Percentiles rank a stretch among this genome's conserved stretches.
These are phyloP conservation scores for Annulohypoxylon stygium DNA, from an alignment of 495 filamentous ascomycete genomes.

Conservation along the genomic window DNA sequence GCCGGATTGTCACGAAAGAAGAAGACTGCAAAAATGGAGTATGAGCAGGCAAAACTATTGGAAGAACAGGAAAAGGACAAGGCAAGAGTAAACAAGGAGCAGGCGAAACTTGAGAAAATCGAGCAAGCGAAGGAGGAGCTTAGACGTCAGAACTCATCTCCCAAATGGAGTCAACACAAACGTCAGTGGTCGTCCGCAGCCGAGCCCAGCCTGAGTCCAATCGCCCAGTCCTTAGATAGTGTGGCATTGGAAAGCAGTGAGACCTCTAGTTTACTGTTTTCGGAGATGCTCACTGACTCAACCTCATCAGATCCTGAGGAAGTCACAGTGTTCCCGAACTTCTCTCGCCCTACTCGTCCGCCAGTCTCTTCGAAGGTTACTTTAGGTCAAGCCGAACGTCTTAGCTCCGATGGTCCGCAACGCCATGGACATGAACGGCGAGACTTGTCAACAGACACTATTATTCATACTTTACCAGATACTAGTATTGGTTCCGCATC, in stretches of 20 bases:
- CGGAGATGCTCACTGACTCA: constrained; percentile 37
- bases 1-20: constrained; percentile 49
- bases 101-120: constrained; percentile 51
- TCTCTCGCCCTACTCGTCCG: constrained; percentile 45
- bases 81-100: constrained; percentile 46
- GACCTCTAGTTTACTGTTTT: constrained; percentile 41
- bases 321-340: constrained; percentile 28
- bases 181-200: constrained; percentile 64
- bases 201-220: constrained; percentile 61
- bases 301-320: constrained; percentile 34
- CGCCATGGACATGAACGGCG: constrained; percentile 10
- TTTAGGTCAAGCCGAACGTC: constrained; percentile 38
- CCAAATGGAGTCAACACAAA: constrained; percentile 58
- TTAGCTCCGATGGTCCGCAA: constrained; percentile 35
- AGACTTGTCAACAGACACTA: constrained; percentile 44
- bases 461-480: constrained; percentile 43
- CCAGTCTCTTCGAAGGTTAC: constrained; percentile 34
- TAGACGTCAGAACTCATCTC: constrained; percentile 49
- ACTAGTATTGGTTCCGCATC: constrained; percentile 3
- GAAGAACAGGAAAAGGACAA: constrained; percentile 49
- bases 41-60: constrained; percentile 49
- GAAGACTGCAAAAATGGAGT: constrained; percentile 48
- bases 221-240: constrained; percentile 57
- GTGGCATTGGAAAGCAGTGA: constrained; percentile 48
- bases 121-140: constrained; percentile 54